A percentile compares a stretch with the other conserved stretches of the same genome.
phyloP scores from a whole-genome alignment of 2,329 filamentous ascomycete species.

The Blastomyces percursus region DNA sequence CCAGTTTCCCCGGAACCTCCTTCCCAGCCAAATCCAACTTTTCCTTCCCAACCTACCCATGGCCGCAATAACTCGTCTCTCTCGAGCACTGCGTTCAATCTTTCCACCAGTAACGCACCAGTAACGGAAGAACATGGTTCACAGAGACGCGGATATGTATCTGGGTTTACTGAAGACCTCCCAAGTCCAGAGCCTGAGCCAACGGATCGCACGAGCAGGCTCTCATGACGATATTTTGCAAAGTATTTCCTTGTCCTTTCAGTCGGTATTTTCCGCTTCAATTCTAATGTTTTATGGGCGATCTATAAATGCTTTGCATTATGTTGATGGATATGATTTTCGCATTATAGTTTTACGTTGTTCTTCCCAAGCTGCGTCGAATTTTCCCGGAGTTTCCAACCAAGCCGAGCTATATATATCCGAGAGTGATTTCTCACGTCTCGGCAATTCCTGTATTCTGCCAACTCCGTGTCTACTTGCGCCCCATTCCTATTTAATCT shows the following conservation, averaged over 20 bases:
- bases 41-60: constrained; percentile 9
- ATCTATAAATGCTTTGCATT: neutral
- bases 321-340: neutral
- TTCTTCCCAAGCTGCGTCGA: neutral
- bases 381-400: neutral
- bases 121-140: constrained; percentile 7
- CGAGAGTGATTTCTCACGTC: neutral
- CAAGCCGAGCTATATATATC: neutral
- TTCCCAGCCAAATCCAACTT: constrained; percentile 7
- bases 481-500: neutral
- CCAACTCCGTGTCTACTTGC: neutral
- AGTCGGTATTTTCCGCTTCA: neutral
- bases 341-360: neutral
- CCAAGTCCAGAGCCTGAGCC: constrained; percentile 1
- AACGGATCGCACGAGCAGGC: neutral
- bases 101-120: constrained; percentile 8
- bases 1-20: constrained; percentile 12
- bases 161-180: constrained; percentile 14
- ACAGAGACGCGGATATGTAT: constrained; percentile 11
- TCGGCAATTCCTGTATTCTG: neutral
- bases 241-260: neutral
- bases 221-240: neutral
- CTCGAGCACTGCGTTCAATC: constrained; percentile 12
- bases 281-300: neutral
- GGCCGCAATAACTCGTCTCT: constrained; percentile 13